Evolutionary conservation across 73 alveolate species (phyloP).

Genomic region (Durusdinium trenchii): DNA sequence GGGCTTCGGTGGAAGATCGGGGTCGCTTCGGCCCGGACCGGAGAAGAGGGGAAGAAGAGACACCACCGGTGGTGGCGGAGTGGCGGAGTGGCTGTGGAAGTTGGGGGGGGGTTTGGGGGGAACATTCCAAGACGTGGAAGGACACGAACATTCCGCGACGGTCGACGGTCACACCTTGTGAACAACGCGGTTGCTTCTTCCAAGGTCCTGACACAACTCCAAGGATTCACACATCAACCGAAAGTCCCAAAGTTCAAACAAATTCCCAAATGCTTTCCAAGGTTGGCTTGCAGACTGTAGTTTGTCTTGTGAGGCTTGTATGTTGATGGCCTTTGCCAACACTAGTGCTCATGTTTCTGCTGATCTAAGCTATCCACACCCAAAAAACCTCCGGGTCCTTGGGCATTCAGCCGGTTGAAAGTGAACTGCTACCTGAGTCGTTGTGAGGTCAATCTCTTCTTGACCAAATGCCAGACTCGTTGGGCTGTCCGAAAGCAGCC

Average conservation of each 20-base stretch:
- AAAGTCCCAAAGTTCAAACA: not conserved
- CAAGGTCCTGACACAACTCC: not conserved
- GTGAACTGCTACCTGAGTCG: slow-evolving; percentile 74
- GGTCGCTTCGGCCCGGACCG: no score
- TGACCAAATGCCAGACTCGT: not conserved
- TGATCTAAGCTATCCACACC: not conserved
- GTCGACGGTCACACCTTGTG: not conserved
- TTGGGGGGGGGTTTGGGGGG: no score
- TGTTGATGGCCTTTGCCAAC: not conserved
- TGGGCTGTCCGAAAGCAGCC: no score
- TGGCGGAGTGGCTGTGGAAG: no score
- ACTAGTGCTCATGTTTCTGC: not conserved
- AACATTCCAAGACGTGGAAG: no score
- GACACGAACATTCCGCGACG: not conserved
- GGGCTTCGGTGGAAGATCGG: not conserved
- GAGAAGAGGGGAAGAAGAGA: no score
- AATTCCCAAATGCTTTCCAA: not conserved
- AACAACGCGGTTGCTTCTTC: slow-evolving; percentile 53
- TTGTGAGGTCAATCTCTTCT: not conserved
- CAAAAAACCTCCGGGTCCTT: not conserved
- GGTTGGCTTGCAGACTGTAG: not conserved
- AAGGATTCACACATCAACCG: not conserved
- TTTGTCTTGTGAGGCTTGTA: not conserved
- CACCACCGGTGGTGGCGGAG: no score
- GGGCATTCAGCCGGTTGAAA: slow-evolving; percentile 78